phyloP scores from a whole-genome alignment of 2,329 filamentous ascomycete species.

The Cercospora sp. region DNA sequence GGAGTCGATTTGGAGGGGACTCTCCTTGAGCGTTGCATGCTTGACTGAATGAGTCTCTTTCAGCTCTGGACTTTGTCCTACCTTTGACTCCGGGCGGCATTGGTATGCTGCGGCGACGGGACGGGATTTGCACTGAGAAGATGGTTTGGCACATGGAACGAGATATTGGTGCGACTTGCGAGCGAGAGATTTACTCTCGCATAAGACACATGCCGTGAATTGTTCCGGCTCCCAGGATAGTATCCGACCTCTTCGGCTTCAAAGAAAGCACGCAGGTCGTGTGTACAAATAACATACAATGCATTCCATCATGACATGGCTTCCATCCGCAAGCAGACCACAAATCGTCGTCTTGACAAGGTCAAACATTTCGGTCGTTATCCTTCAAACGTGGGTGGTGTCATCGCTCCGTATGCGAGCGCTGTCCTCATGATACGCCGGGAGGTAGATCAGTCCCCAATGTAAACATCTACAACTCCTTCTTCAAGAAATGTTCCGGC shows the following conservation, averaged over 20 bases:
- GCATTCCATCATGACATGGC: not conserved
- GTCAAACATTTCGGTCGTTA: no score
- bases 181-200: not conserved
- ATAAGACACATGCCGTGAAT: not conserved
- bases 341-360: no score
- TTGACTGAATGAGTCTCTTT: not conserved
- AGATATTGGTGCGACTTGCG: not conserved
- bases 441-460: no score
- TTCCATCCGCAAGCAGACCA: not conserved
- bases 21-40: slow-evolving; percentile 1
- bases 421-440: no score
- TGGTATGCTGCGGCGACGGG: not conserved
- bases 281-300: not conserved
- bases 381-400: not conserved
- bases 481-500: slow-evolving; percentile 75
- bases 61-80: not conserved
- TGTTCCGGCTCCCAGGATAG: not conserved
- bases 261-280: not conserved
- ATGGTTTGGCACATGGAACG: not conserved
- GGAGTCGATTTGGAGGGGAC: slow-evolving; percentile 28
- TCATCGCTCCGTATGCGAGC: not conserved
- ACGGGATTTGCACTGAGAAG: not conserved
- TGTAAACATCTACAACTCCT: slow-evolving; percentile 53
- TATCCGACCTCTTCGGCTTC: not conserved
- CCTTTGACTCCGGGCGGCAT: not conserved